Conservation (phyloP, 805 yeast genomes). For the Isabelozyma heimii region DNA sequence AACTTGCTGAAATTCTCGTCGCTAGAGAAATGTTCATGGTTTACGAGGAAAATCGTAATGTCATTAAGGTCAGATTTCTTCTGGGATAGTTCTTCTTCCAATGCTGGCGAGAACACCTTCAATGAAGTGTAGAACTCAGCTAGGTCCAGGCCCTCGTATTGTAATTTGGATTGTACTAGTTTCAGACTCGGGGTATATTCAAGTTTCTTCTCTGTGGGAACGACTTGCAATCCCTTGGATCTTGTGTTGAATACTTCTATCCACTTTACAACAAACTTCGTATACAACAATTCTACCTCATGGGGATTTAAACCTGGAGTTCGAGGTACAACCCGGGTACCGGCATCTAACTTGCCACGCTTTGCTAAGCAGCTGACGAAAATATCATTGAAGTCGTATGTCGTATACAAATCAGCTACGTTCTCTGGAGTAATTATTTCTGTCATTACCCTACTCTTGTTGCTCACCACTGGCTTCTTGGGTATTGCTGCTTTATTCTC, state of each 20-base stretch:
- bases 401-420: slow-evolving; percentile 31
- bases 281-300: slow-evolving; percentile 22
- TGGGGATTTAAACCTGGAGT: slow-evolving; percentile 6
- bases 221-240: slow-evolving; percentile 11
- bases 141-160: not conserved
- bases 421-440: slow-evolving; percentile 33
- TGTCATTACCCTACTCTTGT: slow-evolving; percentile 14
- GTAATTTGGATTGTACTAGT: not conserved
- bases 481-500: slow-evolving; percentile 36
- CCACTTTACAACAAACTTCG: slow-evolving; percentile 29
- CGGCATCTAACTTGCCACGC: slow-evolving; percentile 27
- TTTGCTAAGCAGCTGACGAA: slow-evolving; percentile 26
- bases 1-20: slow-evolving; percentile 8
- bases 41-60: not conserved
- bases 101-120: not conserved
- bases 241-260: slow-evolving; percentile 21
- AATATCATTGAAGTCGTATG: slow-evolving; percentile 26
- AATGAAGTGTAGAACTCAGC: not conserved
- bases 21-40: not conserved
- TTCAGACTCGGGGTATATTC: not conserved
- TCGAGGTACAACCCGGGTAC: slow-evolving; percentile 14
- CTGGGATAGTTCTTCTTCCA: not conserved
- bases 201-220: slow-evolving; percentile 4
- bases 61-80: not conserved
- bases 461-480: slow-evolving; percentile 15